Conservation (phyloP, 768 basidiomycete species). For the Hericium alpestre region DNA sequence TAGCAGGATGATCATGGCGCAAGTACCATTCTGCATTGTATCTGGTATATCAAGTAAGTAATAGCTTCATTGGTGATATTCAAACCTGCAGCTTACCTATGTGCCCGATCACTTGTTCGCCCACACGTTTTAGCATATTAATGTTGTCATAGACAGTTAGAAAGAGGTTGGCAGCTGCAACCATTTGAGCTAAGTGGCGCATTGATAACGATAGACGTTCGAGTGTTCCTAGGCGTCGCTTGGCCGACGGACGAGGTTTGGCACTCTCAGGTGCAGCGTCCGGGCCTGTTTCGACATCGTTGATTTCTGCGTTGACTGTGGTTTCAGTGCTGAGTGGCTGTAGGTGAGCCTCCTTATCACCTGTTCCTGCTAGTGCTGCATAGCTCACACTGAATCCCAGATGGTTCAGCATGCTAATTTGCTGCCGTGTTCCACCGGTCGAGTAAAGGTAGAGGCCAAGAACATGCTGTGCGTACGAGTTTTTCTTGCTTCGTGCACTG, state of each 20-base stretch:
- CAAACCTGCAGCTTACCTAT: constrained; percentile 11
- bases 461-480: constrained; percentile 7
- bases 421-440: constrained; percentile 7
- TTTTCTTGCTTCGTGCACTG: constrained; percentile 6
- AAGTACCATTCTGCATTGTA: constrained; percentile 28
- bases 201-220: constrained; percentile 16
- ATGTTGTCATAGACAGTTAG: constrained; percentile 27
- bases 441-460: constrained; percentile 9
- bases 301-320: too few relatives aligned
- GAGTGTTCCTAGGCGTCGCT: constrained; percentile 5
- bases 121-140: constrained; percentile 20
- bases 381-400: constrained; percentile 16
- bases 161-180: constrained; percentile 16
- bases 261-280: too few relatives aligned
- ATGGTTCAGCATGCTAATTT: constrained; percentile 1
- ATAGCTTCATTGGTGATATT: too few relatives aligned
- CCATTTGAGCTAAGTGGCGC: constrained; percentile 5
- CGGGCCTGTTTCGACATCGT: too few relatives aligned
- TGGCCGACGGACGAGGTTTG: not conserved
- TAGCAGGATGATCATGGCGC: constrained; percentile 23
- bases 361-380: constrained; percentile 3
- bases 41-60: constrained; percentile 9
- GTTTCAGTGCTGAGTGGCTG: too few relatives aligned
- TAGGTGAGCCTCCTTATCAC: not conserved
- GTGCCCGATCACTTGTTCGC: constrained; percentile 25